Evolutionary conservation across 1,284 basidiomycete genomes (phyloP).

Genomic region (Pseudozyma sp.): DNA sequence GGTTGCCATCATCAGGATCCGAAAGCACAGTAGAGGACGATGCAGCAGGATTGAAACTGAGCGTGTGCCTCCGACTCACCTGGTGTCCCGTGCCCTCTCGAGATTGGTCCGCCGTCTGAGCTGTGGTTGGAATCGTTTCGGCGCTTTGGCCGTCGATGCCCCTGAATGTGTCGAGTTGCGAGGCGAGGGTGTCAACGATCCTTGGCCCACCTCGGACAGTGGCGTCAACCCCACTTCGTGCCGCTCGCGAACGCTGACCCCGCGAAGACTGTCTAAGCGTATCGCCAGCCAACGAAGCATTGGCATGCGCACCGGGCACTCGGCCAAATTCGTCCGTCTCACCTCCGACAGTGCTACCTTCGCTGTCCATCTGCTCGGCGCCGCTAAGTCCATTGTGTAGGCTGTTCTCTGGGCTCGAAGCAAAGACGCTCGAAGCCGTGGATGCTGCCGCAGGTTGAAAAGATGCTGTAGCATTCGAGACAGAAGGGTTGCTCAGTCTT

Average conservation of each 20-base stretch:
- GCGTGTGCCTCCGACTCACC: constrained; percentile 18
- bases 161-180: constrained; percentile 29
- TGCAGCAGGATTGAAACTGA: constrained; percentile 5
- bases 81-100: neutral
- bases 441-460: constrained; percentile 25
- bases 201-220: constrained; percentile 18
- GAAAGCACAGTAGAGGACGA: neutral
- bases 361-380: constrained; percentile 19
- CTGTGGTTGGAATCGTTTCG: neutral
- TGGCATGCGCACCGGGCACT: neutral
- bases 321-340: constrained; percentile 16
- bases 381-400: constrained; percentile 14
- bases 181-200: constrained; percentile 25
- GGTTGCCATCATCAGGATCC: constrained; percentile 1
- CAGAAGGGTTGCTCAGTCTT: constrained; percentile 50
- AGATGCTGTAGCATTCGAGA: constrained; percentile 49
- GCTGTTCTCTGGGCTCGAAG: constrained; percentile 35
- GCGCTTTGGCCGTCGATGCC: neutral
- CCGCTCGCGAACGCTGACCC: constrained; percentile 4
- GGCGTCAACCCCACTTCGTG: neutral
- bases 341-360: constrained; percentile 20
- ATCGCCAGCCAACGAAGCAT: neutral
- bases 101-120: neutral
- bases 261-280: constrained; percentile 22
- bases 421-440: constrained; percentile 19